Evolutionary conservation across 805 yeast genomes (phyloP).

Genomic region (Candida cerambycidarum): DNA sequence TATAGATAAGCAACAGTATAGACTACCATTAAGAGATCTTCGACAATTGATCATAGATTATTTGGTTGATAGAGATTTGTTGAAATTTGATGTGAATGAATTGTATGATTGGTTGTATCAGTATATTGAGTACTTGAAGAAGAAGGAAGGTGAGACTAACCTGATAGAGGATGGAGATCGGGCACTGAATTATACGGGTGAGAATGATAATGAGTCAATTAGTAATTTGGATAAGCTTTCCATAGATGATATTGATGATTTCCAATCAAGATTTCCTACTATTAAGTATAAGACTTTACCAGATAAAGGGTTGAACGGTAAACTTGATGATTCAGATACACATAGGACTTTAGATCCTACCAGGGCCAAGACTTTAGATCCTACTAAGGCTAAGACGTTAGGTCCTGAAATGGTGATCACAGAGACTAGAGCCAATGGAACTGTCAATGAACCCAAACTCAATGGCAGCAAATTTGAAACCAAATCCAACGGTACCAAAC

Average conservation of each 20-base stretch:
- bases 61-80: constrained; percentile 27
- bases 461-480: background rate
- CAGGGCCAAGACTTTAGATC: background rate
- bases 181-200: too few species aligned
- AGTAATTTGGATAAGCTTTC: constrained; percentile 5
- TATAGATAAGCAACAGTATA: constrained; percentile 20
- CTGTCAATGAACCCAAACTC: background rate
- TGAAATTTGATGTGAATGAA: constrained; percentile 35
- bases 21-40: constrained; percentile 21
- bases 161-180: constrained; percentile 2
- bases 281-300: background rate
- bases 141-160: constrained; percentile 20
- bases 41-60: constrained; percentile 28
- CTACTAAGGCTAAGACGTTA: background rate
- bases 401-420: too few species aligned
- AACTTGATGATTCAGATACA: background rate
- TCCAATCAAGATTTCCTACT: constrained; percentile 11
- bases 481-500: background rate
- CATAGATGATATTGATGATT: constrained; percentile 7
- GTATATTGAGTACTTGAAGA: constrained; percentile 37
- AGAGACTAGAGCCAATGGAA: too few species aligned
- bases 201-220: constrained; percentile 5
- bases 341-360: background rate
- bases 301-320: background rate
- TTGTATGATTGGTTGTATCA: constrained; percentile 39